Percentiles rank a stretch among this genome's conserved stretches.
phyloP scores from a whole-genome alignment of 257 asterid genomes.

The Leonotis leonurus region DNA sequence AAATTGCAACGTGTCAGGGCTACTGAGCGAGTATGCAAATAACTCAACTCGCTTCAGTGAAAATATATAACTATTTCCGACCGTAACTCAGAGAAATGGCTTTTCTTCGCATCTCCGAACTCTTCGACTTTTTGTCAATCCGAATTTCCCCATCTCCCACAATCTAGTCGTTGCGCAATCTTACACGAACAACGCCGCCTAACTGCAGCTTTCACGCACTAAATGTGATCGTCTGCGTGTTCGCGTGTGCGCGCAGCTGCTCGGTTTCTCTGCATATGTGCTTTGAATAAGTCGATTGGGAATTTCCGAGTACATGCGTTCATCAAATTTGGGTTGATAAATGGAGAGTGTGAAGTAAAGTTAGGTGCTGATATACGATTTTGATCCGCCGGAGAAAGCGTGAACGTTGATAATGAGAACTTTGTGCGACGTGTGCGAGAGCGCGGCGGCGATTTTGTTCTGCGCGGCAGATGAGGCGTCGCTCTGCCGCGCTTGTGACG shows the following conservation, averaged over 20 bases:
- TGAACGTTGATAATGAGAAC: conserved; percentile 55
- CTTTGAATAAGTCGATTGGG: neutral
- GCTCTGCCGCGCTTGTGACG: conserved; percentile 80
- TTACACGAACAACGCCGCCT: conserved; percentile 1
- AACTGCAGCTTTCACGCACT: conserved; percentile 7
- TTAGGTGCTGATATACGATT: neutral
- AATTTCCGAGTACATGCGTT: neutral
- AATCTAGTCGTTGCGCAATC: neutral
- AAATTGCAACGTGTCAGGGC: conserved; percentile 7
- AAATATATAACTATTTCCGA: neutral
- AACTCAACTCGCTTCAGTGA: neutral
- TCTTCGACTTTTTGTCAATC: conserved; percentile 15
- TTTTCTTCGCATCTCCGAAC: conserved; percentile 17
- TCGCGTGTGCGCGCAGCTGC: neutral
- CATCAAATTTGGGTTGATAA: neutral
- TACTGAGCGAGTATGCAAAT: neutral
- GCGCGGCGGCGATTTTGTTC: conserved; percentile 83
- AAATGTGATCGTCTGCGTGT: conserved; percentile 9
- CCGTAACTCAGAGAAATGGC: neutral
- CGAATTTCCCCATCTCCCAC: conserved; percentile 20
- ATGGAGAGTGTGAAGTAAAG: conserved; percentile 7
- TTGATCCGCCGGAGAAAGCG: neutral
- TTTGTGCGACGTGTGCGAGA: conserved; percentile 87
- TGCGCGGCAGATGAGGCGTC: conserved; percentile 99
- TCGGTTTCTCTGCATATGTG: neutral